phyloP scores from a whole-genome alignment of 495 filamentous ascomycete species.

The Daldinia grandis region DNA sequence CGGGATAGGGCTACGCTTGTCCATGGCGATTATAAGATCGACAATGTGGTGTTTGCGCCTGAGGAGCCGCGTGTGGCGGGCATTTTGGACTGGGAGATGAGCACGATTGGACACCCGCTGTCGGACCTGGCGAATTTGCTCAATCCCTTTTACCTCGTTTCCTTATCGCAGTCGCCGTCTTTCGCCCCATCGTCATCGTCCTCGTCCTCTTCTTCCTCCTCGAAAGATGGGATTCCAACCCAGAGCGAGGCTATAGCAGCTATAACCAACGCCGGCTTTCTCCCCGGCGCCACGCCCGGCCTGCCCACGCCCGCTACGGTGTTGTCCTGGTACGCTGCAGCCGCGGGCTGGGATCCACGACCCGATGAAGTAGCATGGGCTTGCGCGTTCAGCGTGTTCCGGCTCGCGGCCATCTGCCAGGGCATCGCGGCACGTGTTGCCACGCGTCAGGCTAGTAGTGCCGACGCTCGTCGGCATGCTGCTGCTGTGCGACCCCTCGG shows the following conservation, averaged over 20 bases:
- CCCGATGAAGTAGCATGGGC: slow-evolving; percentile 76
- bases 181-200: slow-evolving; percentile 38
- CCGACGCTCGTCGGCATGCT: slow-evolving; percentile 76
- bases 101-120: slow-evolving; percentile 91
- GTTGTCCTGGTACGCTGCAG: slow-evolving; percentile 78
- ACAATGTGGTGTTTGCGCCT: slow-evolving; percentile 94
- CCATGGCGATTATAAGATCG: slow-evolving; percentile 98
- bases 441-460: slow-evolving; percentile 87
- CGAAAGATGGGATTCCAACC: neutral
- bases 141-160: slow-evolving; percentile 68
- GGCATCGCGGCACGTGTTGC: slow-evolving; percentile 91
- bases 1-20: slow-evolving; percentile 79
- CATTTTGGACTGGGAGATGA: slow-evolving; percentile 97
- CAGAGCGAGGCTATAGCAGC: slow-evolving; percentile 36
- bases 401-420: slow-evolving; percentile 85
- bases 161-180: slow-evolving; percentile 35
- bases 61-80: slow-evolving; percentile 89
- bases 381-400: slow-evolving; percentile 65
- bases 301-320: slow-evolving; percentile 77
- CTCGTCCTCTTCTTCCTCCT: neutral
- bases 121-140: slow-evolving; percentile 85
- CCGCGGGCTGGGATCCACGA: slow-evolving; percentile 72
- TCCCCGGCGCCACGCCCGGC: slow-evolving; percentile 69
- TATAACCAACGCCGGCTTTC: slow-evolving; percentile 61
- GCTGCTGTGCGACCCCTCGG: slow-evolving; percentile 71